These are phyloP conservation scores for Kingdonia uniflora DNA, from an alignment of 164 flowering plant species.

Conservation along the genomic window DNA sequence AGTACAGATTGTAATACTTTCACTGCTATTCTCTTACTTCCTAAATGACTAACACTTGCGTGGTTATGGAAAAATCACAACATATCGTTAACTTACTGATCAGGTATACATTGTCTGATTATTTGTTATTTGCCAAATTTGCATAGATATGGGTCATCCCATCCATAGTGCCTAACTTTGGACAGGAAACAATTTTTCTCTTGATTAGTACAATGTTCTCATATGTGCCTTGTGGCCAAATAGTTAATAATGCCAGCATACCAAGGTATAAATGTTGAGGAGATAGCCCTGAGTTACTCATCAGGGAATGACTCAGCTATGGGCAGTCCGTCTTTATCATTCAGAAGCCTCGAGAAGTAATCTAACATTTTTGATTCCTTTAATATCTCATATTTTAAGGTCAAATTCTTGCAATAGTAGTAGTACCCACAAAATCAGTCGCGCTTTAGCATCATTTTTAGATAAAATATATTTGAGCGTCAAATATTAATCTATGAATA, in stretches of 20 bases:
- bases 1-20: neutral
- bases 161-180: too few species aligned
- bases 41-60: neutral
- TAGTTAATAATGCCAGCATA: slow-evolving; percentile 1
- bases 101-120: neutral
- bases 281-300: neutral
- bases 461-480: neutral
- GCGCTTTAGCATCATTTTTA: too few species aligned
- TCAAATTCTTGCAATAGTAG: too few species aligned
- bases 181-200: too few species aligned
- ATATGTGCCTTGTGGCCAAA: neutral
- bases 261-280: neutral
- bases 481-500: neutral
- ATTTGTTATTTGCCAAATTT: too few species aligned
- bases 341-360: neutral
- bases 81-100: neutral
- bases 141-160: too few species aligned
- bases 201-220: neutral
- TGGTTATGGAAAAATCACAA: too few species aligned
- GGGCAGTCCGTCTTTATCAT: neutral
- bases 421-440: too few species aligned
- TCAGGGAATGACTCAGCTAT: neutral
- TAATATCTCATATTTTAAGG: too few species aligned
- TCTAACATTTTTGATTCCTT: neutral
- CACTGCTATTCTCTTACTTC: neutral